These are phyloP conservation scores for Immersiporthe knoxdaviesiana DNA, from an alignment of 2,329 filamentous ascomycete genomes.

Conservation along the genomic window DNA sequence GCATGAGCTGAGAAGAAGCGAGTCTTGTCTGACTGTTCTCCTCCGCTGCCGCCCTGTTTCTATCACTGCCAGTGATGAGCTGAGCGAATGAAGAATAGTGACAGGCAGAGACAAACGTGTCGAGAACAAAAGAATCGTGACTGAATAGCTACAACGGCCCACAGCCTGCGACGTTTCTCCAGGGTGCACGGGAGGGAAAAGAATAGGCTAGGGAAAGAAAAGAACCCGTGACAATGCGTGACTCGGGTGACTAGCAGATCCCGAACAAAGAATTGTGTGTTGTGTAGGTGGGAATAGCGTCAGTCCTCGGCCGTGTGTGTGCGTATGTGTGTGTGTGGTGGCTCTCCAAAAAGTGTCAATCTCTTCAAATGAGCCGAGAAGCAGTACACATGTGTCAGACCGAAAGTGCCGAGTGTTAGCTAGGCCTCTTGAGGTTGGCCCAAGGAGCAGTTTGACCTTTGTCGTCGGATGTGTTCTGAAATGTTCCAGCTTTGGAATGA, in stretches of 20 bases:
- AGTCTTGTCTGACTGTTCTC: neutral
- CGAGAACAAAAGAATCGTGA: neutral
- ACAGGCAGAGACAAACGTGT: neutral
- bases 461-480: neutral
- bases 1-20: neutral
- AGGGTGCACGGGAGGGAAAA: neutral
- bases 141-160: neutral
- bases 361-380: neutral
- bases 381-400: neutral
- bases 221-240: conserved; percentile 12
- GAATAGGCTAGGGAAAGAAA: conserved; percentile 6
- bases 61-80: neutral
- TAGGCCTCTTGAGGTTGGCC: neutral
- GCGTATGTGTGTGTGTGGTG: neutral
- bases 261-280: conserved; percentile 18
- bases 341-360: neutral
- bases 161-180: conserved; percentile 6
- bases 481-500: neutral
- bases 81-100: neutral
- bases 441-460: neutral
- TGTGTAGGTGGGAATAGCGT: conserved; percentile 9
- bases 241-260: conserved; percentile 13
- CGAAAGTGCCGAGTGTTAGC: neutral
- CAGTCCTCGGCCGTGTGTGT: neutral
- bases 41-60: neutral